Evolutionary conservation across 805 yeast species (phyloP).

Genomic region (Debaryomyces tyrocola): DNA sequence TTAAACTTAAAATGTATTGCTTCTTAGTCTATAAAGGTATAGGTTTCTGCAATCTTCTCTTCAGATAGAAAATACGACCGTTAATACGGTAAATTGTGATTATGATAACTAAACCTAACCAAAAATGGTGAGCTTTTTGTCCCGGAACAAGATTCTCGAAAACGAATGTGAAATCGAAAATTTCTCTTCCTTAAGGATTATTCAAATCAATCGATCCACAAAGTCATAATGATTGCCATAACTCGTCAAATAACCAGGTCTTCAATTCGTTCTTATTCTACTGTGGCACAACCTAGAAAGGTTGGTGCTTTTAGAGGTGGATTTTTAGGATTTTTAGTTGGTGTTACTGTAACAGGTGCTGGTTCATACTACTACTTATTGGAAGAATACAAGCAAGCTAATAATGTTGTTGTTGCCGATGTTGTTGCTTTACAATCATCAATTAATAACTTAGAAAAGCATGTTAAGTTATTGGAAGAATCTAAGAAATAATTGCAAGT

Average conservation of each 20-base stretch:
- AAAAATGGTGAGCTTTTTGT: no score
- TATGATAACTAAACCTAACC: no score
- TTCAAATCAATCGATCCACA: neutral
- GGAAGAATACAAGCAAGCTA: slow-evolving; percentile 75
- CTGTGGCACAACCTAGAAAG: slow-evolving; percentile 27
- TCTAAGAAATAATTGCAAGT: slow-evolving; percentile 8
- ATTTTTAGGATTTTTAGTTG: slow-evolving; percentile 75
- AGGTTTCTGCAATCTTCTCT: no score
- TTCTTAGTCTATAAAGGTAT: no score
- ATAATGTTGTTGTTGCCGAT: slow-evolving; percentile 71
- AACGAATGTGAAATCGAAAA: neutral
- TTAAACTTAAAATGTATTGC: no score
- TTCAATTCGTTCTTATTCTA: slow-evolving; percentile 30
- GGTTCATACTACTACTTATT: slow-evolving; percentile 76
- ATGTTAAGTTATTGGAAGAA: slow-evolving; percentile 62
- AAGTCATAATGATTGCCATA: slow-evolving; percentile 10
- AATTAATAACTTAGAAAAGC: slow-evolving; percentile 65
- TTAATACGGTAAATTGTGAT: no score
- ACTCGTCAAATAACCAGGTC: slow-evolving; percentile 18
- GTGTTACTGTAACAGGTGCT: slow-evolving; percentile 71
- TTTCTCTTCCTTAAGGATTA: neutral
- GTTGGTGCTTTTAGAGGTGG: slow-evolving; percentile 48
- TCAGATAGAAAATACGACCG: no score
- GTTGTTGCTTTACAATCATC: slow-evolving; percentile 69
- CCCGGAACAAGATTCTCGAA: neutral